Evolutionary conservation across 805 yeast genomes (phyloP), one percentile per base, ranked within the genome.

Genomic region (Saccharomycopsis lassenensis): DNA sequence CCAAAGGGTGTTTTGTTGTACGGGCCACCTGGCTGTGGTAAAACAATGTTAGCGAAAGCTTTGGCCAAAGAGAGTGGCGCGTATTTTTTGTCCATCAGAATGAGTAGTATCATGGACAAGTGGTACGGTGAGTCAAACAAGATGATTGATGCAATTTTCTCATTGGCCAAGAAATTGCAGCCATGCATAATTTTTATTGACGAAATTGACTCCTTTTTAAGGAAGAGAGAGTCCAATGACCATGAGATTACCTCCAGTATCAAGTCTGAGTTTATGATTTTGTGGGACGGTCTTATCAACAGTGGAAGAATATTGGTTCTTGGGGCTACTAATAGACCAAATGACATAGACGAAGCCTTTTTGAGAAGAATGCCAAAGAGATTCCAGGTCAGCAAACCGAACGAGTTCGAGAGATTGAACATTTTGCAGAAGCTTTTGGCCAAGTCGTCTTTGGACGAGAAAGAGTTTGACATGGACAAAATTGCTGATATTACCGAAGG

Each of bases 21-120:
- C 52, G 97, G 97, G 0, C 96, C 97, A 3, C 97, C 97, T 0
- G 97, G 97, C 0, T 89, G 96, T 56, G 97, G 97, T 37, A 89
- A 89, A 58, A 89, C 97, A 3, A 84, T 89, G 95, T 63, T 89
- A 48, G 97, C 96, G 7, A 89, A 87, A 57, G 96, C 96, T 0
- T 68, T 89, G 25, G 97, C 97, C 1, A 70, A 74, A 38, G 95
- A 87, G 55, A 77, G 93, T 46, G 85, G 84, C 1, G 97, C 97
- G 0, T 85, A 78, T 48, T 89, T 89, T 58, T 70, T 89, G 33
- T 85, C 87, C 49, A 80, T 89, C 35, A 69, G 94, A 55, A 82
- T 89, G 93, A 85, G 95, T 18, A 76, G 89, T 2, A 74, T 89
- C 12, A 82, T 87, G 89, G 95, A 91, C 59, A 89, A 89, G 58